Evolutionary conservation across 176 grass and related monocot species (phyloP).

Genomic region (Lolium multiflorum): DNA sequence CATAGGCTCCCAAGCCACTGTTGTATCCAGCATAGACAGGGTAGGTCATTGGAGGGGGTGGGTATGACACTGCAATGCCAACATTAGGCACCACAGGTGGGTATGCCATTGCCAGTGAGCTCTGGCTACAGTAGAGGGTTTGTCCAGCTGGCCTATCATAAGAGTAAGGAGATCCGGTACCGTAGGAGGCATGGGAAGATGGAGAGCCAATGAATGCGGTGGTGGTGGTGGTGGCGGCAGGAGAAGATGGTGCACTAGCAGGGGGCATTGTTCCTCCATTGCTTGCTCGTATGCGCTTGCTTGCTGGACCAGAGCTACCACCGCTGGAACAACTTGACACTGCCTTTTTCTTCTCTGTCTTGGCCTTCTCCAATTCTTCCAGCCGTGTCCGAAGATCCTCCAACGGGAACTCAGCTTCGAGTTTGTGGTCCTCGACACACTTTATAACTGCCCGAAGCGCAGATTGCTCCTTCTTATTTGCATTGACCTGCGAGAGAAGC

Average conservation of each 20-base stretch:
- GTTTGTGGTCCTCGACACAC: constrained; percentile 82
- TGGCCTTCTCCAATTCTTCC: constrained; percentile 74
- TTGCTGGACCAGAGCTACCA: constrained; percentile 55
- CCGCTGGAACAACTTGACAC: constrained; percentile 47
- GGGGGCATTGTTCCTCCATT: constrained; percentile 63
- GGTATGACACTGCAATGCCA: constrained; percentile 58
- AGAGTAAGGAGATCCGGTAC: constrained; percentile 56
- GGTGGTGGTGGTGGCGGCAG: constrained; percentile 27
- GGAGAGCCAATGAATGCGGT: constrained; percentile 61
- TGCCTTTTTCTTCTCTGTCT: constrained; percentile 72
- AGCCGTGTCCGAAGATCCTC: constrained; percentile 60
- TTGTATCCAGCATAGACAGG: constrained; percentile 51
- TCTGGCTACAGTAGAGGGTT: constrained; percentile 62
- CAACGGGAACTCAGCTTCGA: constrained; percentile 72
- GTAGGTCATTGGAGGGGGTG: constrained; percentile 62
- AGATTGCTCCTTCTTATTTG: constrained; percentile 65
- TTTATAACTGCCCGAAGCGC: constrained; percentile 71
- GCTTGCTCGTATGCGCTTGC: constrained; percentile 68
- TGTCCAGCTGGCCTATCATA: constrained; percentile 53
- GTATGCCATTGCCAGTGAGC: constrained; percentile 50
- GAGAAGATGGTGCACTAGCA: constrained; percentile 56
- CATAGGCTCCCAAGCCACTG: constrained; percentile 51
- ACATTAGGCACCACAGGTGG: constrained; percentile 46
- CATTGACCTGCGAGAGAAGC: constrained; percentile 52
- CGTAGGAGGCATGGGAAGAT: constrained; percentile 52